These are phyloP conservation scores for Penicillium olsonii DNA, from an alignment of 2,329 filamentous ascomycete genomes.

Conservation along the genomic window DNA sequence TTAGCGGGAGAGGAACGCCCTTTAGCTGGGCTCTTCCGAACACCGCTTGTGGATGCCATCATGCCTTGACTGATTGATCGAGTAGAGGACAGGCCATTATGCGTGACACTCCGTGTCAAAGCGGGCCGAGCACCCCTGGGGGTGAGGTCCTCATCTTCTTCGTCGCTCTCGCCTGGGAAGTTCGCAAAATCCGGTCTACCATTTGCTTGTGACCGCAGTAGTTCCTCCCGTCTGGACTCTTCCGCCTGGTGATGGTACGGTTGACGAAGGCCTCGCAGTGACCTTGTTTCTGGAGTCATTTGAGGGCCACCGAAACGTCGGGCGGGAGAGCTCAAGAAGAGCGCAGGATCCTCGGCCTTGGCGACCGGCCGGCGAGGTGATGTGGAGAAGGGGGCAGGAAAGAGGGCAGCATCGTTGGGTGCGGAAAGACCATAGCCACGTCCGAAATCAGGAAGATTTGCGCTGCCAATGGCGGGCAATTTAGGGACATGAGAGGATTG, in stretches of 20 bases:
- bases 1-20: slow-evolving; percentile 47
- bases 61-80: slow-evolving; percentile 33
- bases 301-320: slow-evolving; percentile 48
- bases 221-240: slow-evolving; percentile 48
- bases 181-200: slow-evolving; percentile 28
- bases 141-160: slow-evolving; percentile 38
- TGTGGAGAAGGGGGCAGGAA: slow-evolving; percentile 48
- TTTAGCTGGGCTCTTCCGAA: slow-evolving; percentile 46
- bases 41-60: slow-evolving; percentile 37
- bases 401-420: slow-evolving; percentile 40
- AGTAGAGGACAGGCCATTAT: slow-evolving; percentile 36
- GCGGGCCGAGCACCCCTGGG: slow-evolving; percentile 36
- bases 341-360: slow-evolving; percentile 47
- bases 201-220: slow-evolving; percentile 36
- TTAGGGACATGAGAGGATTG: slow-evolving; percentile 36
- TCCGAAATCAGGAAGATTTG: slow-evolving; percentile 35
- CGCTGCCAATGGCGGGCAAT: slow-evolving; percentile 37
- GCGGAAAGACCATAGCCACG: slow-evolving; percentile 30
- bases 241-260: slow-evolving; percentile 53
- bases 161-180: slow-evolving; percentile 32
- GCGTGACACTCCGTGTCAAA: slow-evolving; percentile 44
- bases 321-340: slow-evolving; percentile 52
- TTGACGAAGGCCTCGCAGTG: slow-evolving; percentile 36
- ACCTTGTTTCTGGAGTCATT: slow-evolving; percentile 30
- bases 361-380: slow-evolving; percentile 44